Evolutionary conservation across 495 filamentous ascomycete species (phyloP).

Genomic region (Trichoderma reesei): DNA sequence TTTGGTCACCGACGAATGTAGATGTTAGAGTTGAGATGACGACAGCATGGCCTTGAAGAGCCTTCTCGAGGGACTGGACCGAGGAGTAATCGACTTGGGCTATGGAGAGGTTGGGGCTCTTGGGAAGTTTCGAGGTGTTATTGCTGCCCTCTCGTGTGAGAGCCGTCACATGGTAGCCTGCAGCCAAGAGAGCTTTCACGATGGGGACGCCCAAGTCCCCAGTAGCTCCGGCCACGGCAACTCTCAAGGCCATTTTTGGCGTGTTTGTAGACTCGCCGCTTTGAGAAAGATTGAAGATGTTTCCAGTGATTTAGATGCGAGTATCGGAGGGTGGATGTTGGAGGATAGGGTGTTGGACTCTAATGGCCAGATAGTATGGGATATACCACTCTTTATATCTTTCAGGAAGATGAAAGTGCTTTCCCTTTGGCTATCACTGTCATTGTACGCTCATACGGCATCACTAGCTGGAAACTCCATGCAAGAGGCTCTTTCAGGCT

Average conservation of each 20-base stretch:
- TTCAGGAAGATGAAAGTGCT: too few relatives aligned
- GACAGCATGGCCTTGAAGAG: constrained; percentile 28
- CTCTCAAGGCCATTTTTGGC: constrained; percentile 20
- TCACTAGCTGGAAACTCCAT: too few relatives aligned
- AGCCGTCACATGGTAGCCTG: constrained; percentile 80
- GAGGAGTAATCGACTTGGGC: constrained; percentile 11
- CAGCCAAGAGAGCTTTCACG: constrained; percentile 64
- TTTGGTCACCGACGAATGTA: constrained; percentile 23
- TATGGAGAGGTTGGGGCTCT: background rate
- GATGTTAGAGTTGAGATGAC: constrained; percentile 27
- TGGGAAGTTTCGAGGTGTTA: background rate
- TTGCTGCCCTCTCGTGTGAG: constrained; percentile 35
- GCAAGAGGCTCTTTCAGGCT: too few relatives aligned
- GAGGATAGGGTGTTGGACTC: too few relatives aligned
- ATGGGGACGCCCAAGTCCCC: constrained; percentile 44
- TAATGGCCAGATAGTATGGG: too few relatives aligned
- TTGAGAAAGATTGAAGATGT: background rate
- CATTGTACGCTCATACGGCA: too few relatives aligned
- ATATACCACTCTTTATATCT: too few relatives aligned
- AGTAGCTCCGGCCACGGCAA: constrained; percentile 21
- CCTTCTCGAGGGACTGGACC: constrained; percentile 11
- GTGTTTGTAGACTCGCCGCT: background rate
- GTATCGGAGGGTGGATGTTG: background rate
- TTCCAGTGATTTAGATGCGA: background rate
- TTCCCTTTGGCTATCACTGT: too few relatives aligned